Base-by-base conservation (phyloP, 371 early-diverging fungal species). In the Haplosporangium sp. region DNA sequence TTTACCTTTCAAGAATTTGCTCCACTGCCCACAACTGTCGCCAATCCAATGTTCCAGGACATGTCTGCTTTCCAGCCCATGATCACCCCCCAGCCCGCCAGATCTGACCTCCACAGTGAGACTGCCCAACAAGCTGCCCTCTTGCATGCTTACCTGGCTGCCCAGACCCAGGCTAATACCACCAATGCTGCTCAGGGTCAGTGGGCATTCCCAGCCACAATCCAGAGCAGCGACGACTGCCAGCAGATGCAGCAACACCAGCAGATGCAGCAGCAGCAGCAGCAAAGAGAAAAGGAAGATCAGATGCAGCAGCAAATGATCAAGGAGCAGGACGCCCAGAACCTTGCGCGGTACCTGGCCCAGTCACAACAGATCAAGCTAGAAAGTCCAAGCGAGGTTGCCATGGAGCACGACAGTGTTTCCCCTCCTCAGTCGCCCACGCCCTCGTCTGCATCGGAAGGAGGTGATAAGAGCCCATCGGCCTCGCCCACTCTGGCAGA, bases 281-380 rank as follows among this genome's bases (percentile, higher is more conserved):
- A 62, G 61, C 51, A 55, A 23, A 41, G n/a, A n/a, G 45, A 52
- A 12, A 43, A 55, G 55, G 38, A 6, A 18, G 59, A 67, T 29
- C 56, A 56, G 13, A 57, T 62, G 46, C 52, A 61, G 58, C 58
- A 53, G 36, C 59, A 36, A 20, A 69, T 55, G 62, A 59, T 60
- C 36, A 69, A 65, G 42, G 65, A 62, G 54, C 14, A 61, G 2
- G 79, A 79, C 61, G 79, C 79, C 38, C 58, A 64, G 41, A 72
- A 59, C 21, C 73, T 72, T 8, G 72, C 73, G 13, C 72, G 68
- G 14, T 72, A 68, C 51, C 62, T 79, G n/a, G 79, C 79, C 23
- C 64, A 66, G 50, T 21, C 40, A 50, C 50, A 55, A 52, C 59
- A 70, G 55, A 29, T 70, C 54, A 69, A 75, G 59, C 29, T 45